These are phyloP conservation scores for Drechslerella stenobrocha DNA, from an alignment of 2,329 filamentous ascomycete genomes.

Conservation along the genomic window DNA sequence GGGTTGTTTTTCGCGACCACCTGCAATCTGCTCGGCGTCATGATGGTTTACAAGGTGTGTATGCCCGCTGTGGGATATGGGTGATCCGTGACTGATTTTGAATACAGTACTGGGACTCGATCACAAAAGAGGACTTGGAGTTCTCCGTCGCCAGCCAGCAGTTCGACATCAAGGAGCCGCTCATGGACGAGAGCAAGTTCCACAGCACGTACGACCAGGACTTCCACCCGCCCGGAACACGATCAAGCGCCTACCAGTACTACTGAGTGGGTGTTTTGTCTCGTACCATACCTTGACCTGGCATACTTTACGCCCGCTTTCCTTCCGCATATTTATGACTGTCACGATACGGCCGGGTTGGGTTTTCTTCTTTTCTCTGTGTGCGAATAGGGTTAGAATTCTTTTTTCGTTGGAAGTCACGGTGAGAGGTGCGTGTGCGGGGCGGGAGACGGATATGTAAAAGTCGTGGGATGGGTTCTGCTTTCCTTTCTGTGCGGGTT, in stretches of 20 bases:
- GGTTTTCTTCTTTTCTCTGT: slow-evolving; percentile 20
- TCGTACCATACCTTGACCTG: background rate
- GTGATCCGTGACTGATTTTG: background rate
- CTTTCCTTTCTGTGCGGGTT: slow-evolving; percentile 7
- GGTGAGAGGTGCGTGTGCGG: slow-evolving; percentile 19
- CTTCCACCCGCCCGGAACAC: slow-evolving; percentile 40
- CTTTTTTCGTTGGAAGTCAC: slow-evolving; percentile 1
- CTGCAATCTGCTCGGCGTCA: slow-evolving; percentile 89
- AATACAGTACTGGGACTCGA: slow-evolving; percentile 92
- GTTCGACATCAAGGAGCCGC: slow-evolving; percentile 94
- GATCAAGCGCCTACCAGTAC: slow-evolving; percentile 47
- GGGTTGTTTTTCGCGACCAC: slow-evolving; percentile 92
- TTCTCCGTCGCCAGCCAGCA: slow-evolving; percentile 94
- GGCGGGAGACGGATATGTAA: too few species aligned
- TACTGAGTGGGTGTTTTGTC: slow-evolving; percentile 17
- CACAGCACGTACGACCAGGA: slow-evolving; percentile 48
- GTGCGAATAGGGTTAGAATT: slow-evolving; percentile 12
- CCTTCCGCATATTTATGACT: slow-evolving; percentile 31
- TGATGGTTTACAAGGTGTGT: slow-evolving; percentile 98
- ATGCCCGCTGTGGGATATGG: slow-evolving; percentile 6
- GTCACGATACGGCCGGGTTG: slow-evolving; percentile 31
- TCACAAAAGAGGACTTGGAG: slow-evolving; percentile 96
- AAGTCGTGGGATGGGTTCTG: slow-evolving; percentile 39
- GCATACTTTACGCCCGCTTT: slow-evolving; percentile 3
- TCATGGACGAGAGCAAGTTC: slow-evolving; percentile 71